Conservation (phyloP, 2,329 filamentous ascomycete genomes). For the Ascochyta viciae-villosae region DNA sequence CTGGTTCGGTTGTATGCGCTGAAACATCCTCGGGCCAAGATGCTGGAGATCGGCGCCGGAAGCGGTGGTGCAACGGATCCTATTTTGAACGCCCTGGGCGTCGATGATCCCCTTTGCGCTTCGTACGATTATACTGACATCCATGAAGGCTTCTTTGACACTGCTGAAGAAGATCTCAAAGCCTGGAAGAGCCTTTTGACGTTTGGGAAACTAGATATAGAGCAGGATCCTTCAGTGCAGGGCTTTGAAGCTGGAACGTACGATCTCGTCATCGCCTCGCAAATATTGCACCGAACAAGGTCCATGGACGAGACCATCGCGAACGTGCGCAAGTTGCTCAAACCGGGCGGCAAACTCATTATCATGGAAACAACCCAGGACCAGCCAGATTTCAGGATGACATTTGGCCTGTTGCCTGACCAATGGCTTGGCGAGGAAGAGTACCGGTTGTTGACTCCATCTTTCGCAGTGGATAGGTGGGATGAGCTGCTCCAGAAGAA, state of each 20-base stretch:
- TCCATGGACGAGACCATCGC: conserved; percentile 27
- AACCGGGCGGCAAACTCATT: conserved; percentile 56
- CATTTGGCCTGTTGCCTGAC: conserved; percentile 33
- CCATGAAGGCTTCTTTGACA: conserved; percentile 26
- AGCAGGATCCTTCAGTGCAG: conserved; percentile 26
- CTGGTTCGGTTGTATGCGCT: conserved; percentile 2
- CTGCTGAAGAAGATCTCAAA: conserved; percentile 17
- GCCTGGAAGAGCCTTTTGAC: conserved; percentile 16
- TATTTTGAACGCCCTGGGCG: conserved; percentile 16
- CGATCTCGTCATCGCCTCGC: conserved; percentile 42
- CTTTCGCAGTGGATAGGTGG: neutral
- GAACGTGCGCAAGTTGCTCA: conserved; percentile 34
- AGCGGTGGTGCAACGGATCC: conserved; percentile 25
- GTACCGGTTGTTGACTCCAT: neutral
- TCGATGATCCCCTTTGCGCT: neutral
- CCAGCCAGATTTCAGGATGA: conserved; percentile 21
- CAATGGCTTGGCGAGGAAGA: conserved; percentile 30
- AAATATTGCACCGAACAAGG: conserved; percentile 41
- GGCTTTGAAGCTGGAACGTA: conserved; percentile 27
- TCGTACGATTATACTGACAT: conserved; percentile 31
- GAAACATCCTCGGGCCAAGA: conserved; percentile 4
- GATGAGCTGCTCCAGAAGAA: conserved; percentile 1
- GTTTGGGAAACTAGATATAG: conserved; percentile 30
- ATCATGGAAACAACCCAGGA: conserved; percentile 48
- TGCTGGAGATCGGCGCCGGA: conserved; percentile 27